Base-by-base conservation (phyloP, 2,329 filamentous ascomycete species). In the Paraconiothyrium brasiliense region DNA sequence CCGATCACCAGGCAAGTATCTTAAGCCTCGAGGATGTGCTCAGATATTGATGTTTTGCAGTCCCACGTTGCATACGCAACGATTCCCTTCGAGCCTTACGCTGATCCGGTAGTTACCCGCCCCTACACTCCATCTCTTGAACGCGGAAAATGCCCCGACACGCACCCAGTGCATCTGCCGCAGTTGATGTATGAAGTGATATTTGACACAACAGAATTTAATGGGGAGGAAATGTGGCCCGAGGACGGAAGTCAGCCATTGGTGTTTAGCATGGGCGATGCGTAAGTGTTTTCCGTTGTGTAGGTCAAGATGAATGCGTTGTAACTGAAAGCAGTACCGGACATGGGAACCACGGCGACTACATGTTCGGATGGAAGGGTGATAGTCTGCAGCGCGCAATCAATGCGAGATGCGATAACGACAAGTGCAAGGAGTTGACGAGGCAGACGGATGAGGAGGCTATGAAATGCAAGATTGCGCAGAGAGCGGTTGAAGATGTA, bases 101-200 rank as follows among this genome's bases (percentile, higher is more conserved):
- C 43, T 2, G 64, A 67, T 3, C 71, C 71, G 2, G 41, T 66
- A 0, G 59, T 67, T 6, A 65, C 46, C 2, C 46, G 56, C 6
- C 71, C 71, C 4, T 70, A 70, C 47, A 72, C 67, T 13, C 66
- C 68, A 1, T 64, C 57, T 8, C 41, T 55, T 30, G 51, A 72
- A 56, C 10, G 80, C 37, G 81, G 81, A 6, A 67, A 73, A 16
- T 83, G 81, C 64, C 81, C 81, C 1, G 70, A 76, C 0, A 76
- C 74, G 0, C 79, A 81, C 71, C 81, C 81, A 0, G 76, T 84
- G 9, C 71, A 78, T 34, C 79, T 83, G 59, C 82, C 82, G 10
- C 81, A 84, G 72, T 66, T 83, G 14, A 81, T 81, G 59, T 82
- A 79, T 66, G 81, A 84, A 69, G 79, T 82, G 2, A 79, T 83